Evolutionary conservation across 73 alveolate genomes (phyloP), one percentile per base, ranked within the genome.

Genomic region (Paramecium pentaurelia): DNA sequence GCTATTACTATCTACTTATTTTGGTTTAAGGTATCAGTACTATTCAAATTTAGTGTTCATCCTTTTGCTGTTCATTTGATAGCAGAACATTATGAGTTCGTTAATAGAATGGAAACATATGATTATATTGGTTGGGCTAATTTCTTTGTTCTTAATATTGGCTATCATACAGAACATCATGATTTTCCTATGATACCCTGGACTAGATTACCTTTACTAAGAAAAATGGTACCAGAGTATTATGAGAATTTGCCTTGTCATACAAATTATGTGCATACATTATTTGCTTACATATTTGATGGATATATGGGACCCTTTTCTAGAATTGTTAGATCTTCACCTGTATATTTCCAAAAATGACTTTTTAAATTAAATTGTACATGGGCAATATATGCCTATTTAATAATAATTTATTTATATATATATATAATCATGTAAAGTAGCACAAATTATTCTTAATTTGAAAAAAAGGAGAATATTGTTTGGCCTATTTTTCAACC

Each of bases 41-140:
- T 11, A n/a, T 9, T 11, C 5, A 6, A 20, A 40, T 32, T 18
- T 25, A 94, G 97, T 32, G n/a, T 95, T 8, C 97, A 95, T 71
- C 90, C 95, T 6, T 94, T 93, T n/a, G 94, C 97, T 37, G 92
- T 85, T 27, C 97, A 95, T 60, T 93, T 94, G 42, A 93, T 95
- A 12, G 95, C 97, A n/a, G 97, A 95, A 92, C 97, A 95, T 58
- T 95, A 95, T 86, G 96, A 95, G 40, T 87, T 92, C 38, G 38
- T 60, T 5, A 93, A 93, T 28, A 93, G 89, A 36, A 18, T 86
- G 44, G 97, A 95, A 58, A 95, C 96, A 59, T 95, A 93, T 49
- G 92, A 92, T 45, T 95, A 95, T 86, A 93, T 93, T 37, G 97
- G 97, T 25, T 93, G 95, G 58, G 45, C 87, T 8, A 95, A 95